Conservation (phyloP, 2,329 filamentous ascomycete species). For the Aureobasidium sp. region DNA sequence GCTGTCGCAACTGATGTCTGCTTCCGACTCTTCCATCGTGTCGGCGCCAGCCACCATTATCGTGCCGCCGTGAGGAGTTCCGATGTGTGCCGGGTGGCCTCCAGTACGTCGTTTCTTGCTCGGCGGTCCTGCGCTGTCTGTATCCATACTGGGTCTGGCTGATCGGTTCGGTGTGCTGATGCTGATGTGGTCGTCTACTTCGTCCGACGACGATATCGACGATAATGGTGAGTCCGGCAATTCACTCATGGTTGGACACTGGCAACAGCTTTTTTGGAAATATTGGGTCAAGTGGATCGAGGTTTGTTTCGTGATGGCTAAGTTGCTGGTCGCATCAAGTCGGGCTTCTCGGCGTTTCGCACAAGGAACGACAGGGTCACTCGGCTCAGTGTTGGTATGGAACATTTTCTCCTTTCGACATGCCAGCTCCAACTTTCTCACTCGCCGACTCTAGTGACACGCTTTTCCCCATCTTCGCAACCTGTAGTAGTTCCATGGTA, state of each 20-base stretch:
- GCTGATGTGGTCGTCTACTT: slow-evolving; percentile 46
- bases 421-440: background rate
- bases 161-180: slow-evolving; percentile 43
- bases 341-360: background rate
- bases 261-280: background rate
- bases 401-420: too few relatives aligned
- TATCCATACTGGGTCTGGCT: slow-evolving; percentile 34
- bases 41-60: slow-evolving; percentile 26
- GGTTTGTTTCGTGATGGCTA: background rate
- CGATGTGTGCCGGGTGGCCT: slow-evolving; percentile 4
- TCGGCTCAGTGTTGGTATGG: too few relatives aligned
- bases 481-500: background rate
- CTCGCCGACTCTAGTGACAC: background rate
- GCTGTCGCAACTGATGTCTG: slow-evolving; percentile 81
- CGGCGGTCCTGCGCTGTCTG: slow-evolving; percentile 26
- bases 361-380: background rate
- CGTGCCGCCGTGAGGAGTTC: background rate
- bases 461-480: background rate
- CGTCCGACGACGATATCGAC: slow-evolving; percentile 50
- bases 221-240: slow-evolving; percentile 38
- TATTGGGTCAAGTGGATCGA: background rate
- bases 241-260: background rate
- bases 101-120: slow-evolving; percentile 32
- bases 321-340: background rate
- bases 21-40: slow-evolving; percentile 28